Percentiles rank a stretch among this genome's conserved stretches.
These are phyloP conservation scores for Rosa hybrid DNA, from an alignment of 331 rosid genomes.

Conservation along the genomic window DNA sequence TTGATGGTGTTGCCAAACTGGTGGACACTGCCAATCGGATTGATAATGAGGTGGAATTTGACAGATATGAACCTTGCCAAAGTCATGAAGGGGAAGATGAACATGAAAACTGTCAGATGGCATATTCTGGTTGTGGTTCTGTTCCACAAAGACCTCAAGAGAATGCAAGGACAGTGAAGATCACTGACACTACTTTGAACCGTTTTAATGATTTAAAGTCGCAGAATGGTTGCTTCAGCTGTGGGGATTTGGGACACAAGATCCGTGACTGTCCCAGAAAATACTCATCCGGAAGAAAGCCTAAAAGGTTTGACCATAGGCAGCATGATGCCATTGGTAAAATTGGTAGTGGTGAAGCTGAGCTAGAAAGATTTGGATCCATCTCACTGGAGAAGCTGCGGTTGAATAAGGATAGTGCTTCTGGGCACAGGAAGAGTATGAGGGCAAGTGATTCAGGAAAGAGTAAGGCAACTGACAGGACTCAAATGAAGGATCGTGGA, in stretches of 20 bases:
- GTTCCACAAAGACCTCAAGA: conserved; percentile 32
- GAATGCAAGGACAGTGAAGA: conserved; percentile 21
- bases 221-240: conserved; percentile 38
- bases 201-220: conserved; percentile 23
- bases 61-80: conserved; percentile 52
- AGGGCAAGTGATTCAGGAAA: conserved; percentile 33
- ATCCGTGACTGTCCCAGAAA: conserved; percentile 53
- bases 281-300: conserved; percentile 26
- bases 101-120: conserved; percentile 36
- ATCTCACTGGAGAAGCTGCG: conserved; percentile 29
- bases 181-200: conserved; percentile 29
- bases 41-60: conserved; percentile 36
- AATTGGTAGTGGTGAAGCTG: conserved; percentile 24
- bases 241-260: conserved; percentile 63
- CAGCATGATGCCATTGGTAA: conserved; percentile 20
- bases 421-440: conserved; percentile 30
- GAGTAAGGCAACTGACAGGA: conserved; percentile 27
- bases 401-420: conserved; percentile 33
- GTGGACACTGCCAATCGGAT: conserved; percentile 39
- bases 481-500: conserved; percentile 27
- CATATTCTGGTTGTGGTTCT: conserved; percentile 37
- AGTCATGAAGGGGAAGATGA: conserved; percentile 45
- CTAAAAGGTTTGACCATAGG: conserved; percentile 27
- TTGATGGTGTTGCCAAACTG: conserved; percentile 34
- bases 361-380: conserved; percentile 35